Evolutionary conservation across 129 eudicot species (phyloP), one percentile per base, ranked within the genome.

Genomic region (Ambrosia trifida): DNA sequence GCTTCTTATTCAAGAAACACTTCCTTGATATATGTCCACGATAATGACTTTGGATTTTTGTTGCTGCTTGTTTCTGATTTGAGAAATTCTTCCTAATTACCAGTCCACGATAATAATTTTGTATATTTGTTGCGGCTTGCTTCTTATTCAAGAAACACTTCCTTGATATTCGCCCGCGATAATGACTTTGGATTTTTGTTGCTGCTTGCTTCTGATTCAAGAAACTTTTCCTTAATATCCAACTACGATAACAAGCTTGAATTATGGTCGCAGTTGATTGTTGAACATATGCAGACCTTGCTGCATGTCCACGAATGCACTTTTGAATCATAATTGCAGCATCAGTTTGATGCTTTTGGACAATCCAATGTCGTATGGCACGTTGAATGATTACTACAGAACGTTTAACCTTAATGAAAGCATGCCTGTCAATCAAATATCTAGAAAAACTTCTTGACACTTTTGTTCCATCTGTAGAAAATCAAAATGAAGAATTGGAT

Each of bases 201-300:
- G 96, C 88, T 12, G 93, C 90, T 76, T 72, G 83, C 69, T 83
- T 82, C 79, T 80, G 92, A 69, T 61, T 33, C 75, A 81, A 66
- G 44, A 89, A 62, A 24, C 80, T 72, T 38, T 44, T 87, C 75
- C 91, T 82, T 12, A 61, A 64, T 40, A 81, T 40, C 87, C 86
- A 72, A 18, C 91, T 70, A 72, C 95, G 89, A 74, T 78, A 79
- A 76, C 32, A 58, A 65, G 85, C 78, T 83, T 86, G 88, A 69
- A 89, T 83, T 59, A 2, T 68, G 4, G 8, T 43, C 6, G 83
- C 89, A 61, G 96, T 82, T 72, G 70, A 72, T 64, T n/a, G 59
- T 54, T 64, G 65, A 59, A 13, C 11, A 59, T 31, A 59, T 13
- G 43, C 65, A 13, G 65, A 31, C 43, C 65, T 59, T 59, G 65